Base-by-base conservation (phyloP, 768 basidiomycete species). In the Xerocomellus dryophilus region DNA sequence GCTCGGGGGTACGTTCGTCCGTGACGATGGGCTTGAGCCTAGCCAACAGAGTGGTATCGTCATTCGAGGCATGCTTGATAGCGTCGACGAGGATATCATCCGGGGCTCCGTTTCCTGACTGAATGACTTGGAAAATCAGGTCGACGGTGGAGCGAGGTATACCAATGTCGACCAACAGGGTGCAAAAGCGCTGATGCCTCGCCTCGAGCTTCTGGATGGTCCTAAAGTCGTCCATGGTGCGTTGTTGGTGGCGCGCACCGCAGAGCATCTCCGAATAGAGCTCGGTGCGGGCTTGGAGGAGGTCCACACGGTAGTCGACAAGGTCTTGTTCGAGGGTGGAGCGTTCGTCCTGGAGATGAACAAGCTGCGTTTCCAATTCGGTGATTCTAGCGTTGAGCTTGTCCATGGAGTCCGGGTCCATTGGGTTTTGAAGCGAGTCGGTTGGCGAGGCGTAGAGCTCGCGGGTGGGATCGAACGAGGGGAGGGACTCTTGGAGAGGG, bases 11-110 rank as follows among this genome's bases (percentile, higher is more conserved):
- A 36, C 75, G 72, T 25, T 71, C 66, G 11, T 68, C 63, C 47
- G 66, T 62, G 47, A 74, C 53, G 18, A 69, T 62, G 20, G 74
- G 69, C 10, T 75, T 66, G 46, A 80, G 71, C 31, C 60, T 73
- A 10, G 77, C 69, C 74, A 80, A 78, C n/a, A 74, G 67, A 17
- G 75, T 70, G 29, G 58, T 66, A n/a, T 64, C 63, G 29, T 72
- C 70, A 8, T 71, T 60, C 35, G 75, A 70, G 7, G 79, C 78
- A 42, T 70, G 66, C 53, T 69, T 71, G 53, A 81, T 77, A 2
- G 78, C 73, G 14, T 74, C 63, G 20, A 78, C 67, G 25, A 82
- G 62, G 2, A 74, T 73, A 18, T 76, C 69, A 40, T 81, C 78
- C 4, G 76, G 58, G 20, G 63, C 61, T 21, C 74, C 75, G 10